phyloP scores from a whole-genome alignment of 1,139 yeast genomes.

The Wickerhamiella pararugosa region DNA sequence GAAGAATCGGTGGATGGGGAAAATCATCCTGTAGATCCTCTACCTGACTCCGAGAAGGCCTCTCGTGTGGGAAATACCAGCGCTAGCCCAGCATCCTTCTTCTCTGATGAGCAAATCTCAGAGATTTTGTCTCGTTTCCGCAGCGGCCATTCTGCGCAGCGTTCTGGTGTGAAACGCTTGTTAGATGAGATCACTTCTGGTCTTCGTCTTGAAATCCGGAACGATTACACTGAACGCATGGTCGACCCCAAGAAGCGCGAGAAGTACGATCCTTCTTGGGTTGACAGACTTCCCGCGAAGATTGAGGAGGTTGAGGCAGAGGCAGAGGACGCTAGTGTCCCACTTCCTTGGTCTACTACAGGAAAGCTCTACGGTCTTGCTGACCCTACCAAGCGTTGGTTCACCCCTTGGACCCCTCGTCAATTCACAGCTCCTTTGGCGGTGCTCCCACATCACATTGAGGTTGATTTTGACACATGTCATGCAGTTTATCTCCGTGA shows the following conservation, averaged over 20 bases:
- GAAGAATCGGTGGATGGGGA: neutral
- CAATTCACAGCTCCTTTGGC: slow-evolving; percentile 90
- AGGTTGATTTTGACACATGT: slow-evolving; percentile 77
- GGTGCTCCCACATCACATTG: slow-evolving; percentile 80
- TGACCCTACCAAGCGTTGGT: slow-evolving; percentile 63
- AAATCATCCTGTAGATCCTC: neutral
- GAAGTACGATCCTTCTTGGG: slow-evolving; percentile 46
- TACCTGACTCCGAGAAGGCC: slow-evolving; percentile 2
- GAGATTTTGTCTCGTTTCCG: neutral
- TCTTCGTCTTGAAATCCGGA: slow-evolving; percentile 37
- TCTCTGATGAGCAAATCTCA: no score
- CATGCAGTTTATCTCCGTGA: slow-evolving; percentile 92
- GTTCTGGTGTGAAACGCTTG: slow-evolving; percentile 36
- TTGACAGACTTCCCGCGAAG: slow-evolving; percentile 32
- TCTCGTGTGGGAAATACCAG: neutral
- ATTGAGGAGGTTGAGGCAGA: slow-evolving; percentile 36
- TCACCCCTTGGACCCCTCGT: slow-evolving; percentile 95
- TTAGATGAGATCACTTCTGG: slow-evolving; percentile 39
- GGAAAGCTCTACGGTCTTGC: slow-evolving; percentile 59
- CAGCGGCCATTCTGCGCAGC: slow-evolving; percentile 1
- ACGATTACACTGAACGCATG: slow-evolving; percentile 19
- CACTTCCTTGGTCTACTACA: slow-evolving; percentile 28
- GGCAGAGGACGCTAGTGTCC: slow-evolving; percentile 34
- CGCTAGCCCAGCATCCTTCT: no score
- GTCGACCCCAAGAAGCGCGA: slow-evolving; percentile 17